Base-by-base conservation (phyloP, 1,139 yeast species). In the Saccharomyces hybrid region DNA sequence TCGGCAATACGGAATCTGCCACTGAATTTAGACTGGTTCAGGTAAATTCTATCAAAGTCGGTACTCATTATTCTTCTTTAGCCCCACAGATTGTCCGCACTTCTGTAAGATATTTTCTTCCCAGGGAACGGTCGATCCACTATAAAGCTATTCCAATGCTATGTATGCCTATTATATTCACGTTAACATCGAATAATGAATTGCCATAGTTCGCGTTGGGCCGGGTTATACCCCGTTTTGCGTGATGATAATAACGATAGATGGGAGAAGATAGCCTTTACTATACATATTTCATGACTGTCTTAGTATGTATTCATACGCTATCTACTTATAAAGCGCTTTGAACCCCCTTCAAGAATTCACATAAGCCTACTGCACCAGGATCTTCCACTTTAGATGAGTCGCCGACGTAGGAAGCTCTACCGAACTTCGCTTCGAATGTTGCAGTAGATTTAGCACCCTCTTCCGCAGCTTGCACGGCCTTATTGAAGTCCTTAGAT, bases 1-100 rank as follows among this genome's bases (percentile, higher is more conserved):
- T 87, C 93, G 8, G 97, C 96, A 60, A 95, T 81, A 72, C 99
- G 88, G 80, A 93, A 86, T 63, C 95, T 84, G 19, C 99, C 99
- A 49, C 83, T 80, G 54, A 79, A 77, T 62, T 83, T 83, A 57
- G 96, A 87, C 71, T 88, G 96, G 72, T 95, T 91, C 69, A 89
- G 77, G 70, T 87, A 90, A 60, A 93, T 89, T 70, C 84, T 82
- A 67, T 90, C 97, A 68, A 88, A 91, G 69, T 90, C 78, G 34
- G 76, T 62, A 61, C 72, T 68, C 74, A 70, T 70, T 14, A 11
- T 44, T 29, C 28, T 19, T 34, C 11, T 19, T n/a, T 13, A 48
- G 8, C 32, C 25, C 49, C 2, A 38, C 13, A 14, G 42, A 16
- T 8, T 16, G 23, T 16, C 23, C 38, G 13, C 48, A 47, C 48